Percentiles rank a stretch among this genome's conserved stretches.
Evolutionary conservation across 345 rosid genomes (phyloP).

Genomic region (Citrus unshiu): DNA sequence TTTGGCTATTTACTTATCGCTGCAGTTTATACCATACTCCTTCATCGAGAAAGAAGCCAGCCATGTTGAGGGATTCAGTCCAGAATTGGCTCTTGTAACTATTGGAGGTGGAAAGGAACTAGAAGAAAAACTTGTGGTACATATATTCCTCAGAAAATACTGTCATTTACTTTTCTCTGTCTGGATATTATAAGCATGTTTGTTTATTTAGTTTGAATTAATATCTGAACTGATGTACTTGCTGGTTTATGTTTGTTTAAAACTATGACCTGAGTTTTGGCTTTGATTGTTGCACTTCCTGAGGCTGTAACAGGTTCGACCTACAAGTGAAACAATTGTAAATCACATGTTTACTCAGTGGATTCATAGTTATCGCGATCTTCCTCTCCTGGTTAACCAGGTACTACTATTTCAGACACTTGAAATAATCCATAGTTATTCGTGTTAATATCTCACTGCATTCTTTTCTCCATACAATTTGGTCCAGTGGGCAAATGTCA

Average conservation of each 20-base stretch:
- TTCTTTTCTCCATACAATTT: background rate
- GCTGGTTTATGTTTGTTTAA: conserved; percentile 18
- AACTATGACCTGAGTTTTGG: conserved; percentile 52
- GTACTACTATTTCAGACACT: conserved; percentile 23
- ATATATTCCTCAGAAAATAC: conserved; percentile 7
- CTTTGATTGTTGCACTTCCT: conserved; percentile 64
- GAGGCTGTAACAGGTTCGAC: conserved; percentile 98
- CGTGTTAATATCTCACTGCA: background rate
- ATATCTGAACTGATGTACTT: conserved; percentile 5
- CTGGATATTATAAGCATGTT: background rate
- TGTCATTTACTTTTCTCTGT: conserved; percentile 3
- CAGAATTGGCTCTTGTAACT: conserved; percentile 85
- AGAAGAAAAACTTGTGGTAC: conserved; percentile 97
- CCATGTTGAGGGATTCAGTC: conserved; percentile 93
- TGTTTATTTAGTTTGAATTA: background rate
- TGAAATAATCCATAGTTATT: background rate
- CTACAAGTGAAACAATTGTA: conserved; percentile 94
- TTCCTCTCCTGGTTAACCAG: conserved; percentile 95
- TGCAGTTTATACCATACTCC: conserved; percentile 92
- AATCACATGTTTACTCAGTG: conserved; percentile 98
- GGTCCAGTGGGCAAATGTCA: conserved; percentile 89
- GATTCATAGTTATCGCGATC: conserved; percentile 94
- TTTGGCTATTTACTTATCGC: conserved; percentile 6
- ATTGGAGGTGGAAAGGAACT: conserved; percentile 93
- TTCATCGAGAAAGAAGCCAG: conserved; percentile 98